A percentile compares a stretch with the other conserved stretches of the same genome.
phyloP scores from a whole-genome alignment of 2,329 filamentous ascomycete species.

The Didymella exigua region DNA sequence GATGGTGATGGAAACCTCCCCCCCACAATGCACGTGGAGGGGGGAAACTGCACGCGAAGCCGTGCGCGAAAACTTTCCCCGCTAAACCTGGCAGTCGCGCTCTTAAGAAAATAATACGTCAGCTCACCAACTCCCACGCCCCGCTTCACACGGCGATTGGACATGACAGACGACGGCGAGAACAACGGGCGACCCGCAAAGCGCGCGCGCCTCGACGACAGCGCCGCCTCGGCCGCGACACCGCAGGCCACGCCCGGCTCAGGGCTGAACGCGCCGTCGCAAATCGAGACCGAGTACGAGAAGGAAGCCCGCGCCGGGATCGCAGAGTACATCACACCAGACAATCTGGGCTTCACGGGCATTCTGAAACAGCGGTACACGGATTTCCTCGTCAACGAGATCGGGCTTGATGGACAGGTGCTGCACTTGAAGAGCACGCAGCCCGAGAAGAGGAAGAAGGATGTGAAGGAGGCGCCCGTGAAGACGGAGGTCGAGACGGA shows the following conservation, averaged over 20 bases:
- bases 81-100: slow-evolving; percentile 18
- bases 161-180: slow-evolving; percentile 24
- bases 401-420: slow-evolving; percentile 74
- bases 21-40: neutral
- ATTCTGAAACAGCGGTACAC: slow-evolving; percentile 79
- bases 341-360: slow-evolving; percentile 65
- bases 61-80: slow-evolving; percentile 35
- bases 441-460: slow-evolving; percentile 25
- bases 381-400: slow-evolving; percentile 92
- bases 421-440: slow-evolving; percentile 68
- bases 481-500: neutral
- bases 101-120: slow-evolving; percentile 6
- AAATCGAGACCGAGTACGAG: slow-evolving; percentile 39
- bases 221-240: slow-evolving; percentile 15
- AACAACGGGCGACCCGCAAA: slow-evolving; percentile 36
- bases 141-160: neutral
- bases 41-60: slow-evolving; percentile 11
- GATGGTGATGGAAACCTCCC: neutral
- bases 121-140: slow-evolving; percentile 2
- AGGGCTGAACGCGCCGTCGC: slow-evolving; percentile 14
- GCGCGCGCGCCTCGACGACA: slow-evolving; percentile 42
- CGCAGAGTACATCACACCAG: slow-evolving; percentile 64
- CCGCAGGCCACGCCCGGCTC: slow-evolving; percentile 20
- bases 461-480: slow-evolving; percentile 3
- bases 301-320: slow-evolving; percentile 63